Conservation (phyloP, 2,329 filamentous ascomycete genomes). For the Phyllosticta citriasiana region DNA sequence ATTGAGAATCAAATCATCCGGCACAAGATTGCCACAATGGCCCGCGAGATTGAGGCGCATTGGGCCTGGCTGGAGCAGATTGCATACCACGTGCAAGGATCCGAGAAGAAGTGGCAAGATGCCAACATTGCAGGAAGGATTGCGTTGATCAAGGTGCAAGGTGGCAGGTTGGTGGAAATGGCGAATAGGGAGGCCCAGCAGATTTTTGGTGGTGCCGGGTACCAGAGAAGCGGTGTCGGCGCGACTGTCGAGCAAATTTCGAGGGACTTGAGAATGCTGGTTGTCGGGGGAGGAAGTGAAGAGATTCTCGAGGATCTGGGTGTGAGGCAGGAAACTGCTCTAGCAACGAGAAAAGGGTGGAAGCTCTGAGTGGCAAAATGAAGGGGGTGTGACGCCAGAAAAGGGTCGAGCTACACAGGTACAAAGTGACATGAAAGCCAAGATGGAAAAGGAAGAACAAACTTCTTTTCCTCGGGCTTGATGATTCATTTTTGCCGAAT, state of each 20-base stretch:
- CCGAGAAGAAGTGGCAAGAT: constrained; percentile 30
- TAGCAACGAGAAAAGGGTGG: constrained; percentile 34
- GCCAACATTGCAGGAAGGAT: constrained; percentile 30
- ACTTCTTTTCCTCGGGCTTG: no score
- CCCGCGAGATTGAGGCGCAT: constrained; percentile 49
- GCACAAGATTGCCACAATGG: constrained; percentile 50
- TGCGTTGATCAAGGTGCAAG: constrained; percentile 39
- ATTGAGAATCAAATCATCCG: constrained; percentile 50
- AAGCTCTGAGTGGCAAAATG: constrained; percentile 23
- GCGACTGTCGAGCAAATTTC: constrained; percentile 45
- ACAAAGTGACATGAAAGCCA: no score
- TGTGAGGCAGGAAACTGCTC: constrained; percentile 37
- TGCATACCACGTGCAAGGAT: constrained; percentile 43
- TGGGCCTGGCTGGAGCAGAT: constrained; percentile 54
- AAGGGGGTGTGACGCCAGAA: no score
- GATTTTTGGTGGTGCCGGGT: constrained; percentile 44
- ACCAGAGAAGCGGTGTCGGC: constrained; percentile 39
- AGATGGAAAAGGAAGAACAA: no score
- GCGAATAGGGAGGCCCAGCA: constrained; percentile 45
- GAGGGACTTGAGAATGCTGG: constrained; percentile 43
- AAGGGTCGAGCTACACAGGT: no score
- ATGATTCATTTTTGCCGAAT: no score
- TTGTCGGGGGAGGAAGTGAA: constrained; percentile 40
- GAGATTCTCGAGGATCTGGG: constrained; percentile 46
- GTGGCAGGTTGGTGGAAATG: constrained; percentile 40